phyloP scores from a whole-genome alignment of 352 stramenopile genomes.

The Thalassiosira mediterranea region DNA sequence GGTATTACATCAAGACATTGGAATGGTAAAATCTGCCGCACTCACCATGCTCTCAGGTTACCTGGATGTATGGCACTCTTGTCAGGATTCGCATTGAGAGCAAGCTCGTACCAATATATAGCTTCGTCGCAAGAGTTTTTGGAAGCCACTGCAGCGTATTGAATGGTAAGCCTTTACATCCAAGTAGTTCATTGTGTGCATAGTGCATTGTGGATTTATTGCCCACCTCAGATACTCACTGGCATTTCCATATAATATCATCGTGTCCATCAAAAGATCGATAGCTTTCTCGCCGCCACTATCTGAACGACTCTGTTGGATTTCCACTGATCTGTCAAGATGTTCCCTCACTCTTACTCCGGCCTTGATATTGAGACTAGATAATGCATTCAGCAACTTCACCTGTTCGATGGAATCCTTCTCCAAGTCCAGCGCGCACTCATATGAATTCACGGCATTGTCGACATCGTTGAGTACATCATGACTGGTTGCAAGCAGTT shows the following conservation, averaged over 20 bases:
- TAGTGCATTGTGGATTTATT: no score
- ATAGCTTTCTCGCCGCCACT: background rate
- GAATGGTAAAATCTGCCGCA: background rate
- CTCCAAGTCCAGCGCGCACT: slow-evolving; percentile 2
- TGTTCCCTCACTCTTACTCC: background rate
- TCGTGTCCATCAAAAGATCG: slow-evolving; percentile 8
- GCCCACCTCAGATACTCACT: no score
- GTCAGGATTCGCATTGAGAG: slow-evolving; percentile 8
- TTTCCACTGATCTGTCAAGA: slow-evolving; percentile 3
- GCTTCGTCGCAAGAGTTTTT: slow-evolving; percentile 7
- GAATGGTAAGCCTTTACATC: no score
- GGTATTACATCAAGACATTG: background rate
- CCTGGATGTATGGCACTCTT: slow-evolving; percentile 4
- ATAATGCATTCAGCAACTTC: slow-evolving; percentile 7
- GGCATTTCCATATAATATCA: slow-evolving; percentile 19
- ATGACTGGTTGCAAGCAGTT: slow-evolving; percentile 2
- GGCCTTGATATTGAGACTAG: background rate
- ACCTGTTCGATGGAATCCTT: background rate
- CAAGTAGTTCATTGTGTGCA: no score
- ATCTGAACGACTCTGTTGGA: background rate
- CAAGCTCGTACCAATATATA: slow-evolving; percentile 10
- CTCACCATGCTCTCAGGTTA: slow-evolving; percentile 11
- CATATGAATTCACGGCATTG: slow-evolving; percentile 2
- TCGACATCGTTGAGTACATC: background rate
- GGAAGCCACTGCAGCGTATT: no score